Evolutionary conservation across 371 early-diverging fungal genomes (phyloP).

Genomic region (Dipsacomyces acuminosporus): DNA sequence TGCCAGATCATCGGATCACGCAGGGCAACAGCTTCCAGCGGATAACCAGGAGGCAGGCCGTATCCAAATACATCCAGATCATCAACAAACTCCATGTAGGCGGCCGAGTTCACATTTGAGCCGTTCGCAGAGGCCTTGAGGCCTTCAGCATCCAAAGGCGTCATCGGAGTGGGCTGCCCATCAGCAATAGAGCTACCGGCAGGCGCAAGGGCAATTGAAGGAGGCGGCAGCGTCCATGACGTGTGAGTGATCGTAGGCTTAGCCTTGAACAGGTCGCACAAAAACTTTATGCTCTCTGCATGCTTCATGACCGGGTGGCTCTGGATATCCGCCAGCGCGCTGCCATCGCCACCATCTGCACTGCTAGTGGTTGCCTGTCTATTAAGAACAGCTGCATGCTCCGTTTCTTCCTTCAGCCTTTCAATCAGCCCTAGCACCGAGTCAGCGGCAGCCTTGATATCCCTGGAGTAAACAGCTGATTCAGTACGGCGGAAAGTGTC

Average conservation of each 20-base stretch:
- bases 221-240: slow-evolving; percentile 42
- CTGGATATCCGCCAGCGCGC: background rate
- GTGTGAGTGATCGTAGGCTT: slow-evolving; percentile 27
- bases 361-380: no score
- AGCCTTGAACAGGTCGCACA: slow-evolving; percentile 46
- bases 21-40: slow-evolving; percentile 38
- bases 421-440: slow-evolving; percentile 21
- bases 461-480: slow-evolving; percentile 33
- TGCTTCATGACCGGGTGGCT: slow-evolving; percentile 6
- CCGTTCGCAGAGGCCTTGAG: background rate
- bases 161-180: background rate
- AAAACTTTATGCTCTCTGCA: slow-evolving; percentile 10
- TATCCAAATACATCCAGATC: slow-evolving; percentile 36
- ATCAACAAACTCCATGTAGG: slow-evolving; percentile 14
- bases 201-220: slow-evolving; percentile 1
- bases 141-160: no score
- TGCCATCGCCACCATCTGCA: background rate
- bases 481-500: slow-evolving; percentile 11
- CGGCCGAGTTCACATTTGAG: slow-evolving; percentile 5
- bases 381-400: background rate
- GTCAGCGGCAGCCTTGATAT: slow-evolving; percentile 29
- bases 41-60: slow-evolving; percentile 46
- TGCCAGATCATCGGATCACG: slow-evolving; percentile 38
- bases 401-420: slow-evolving; percentile 6
- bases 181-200: slow-evolving; percentile 4